Evolutionary conservation across 345 rosid species (phyloP).

Genomic region (Pistacia atlantica): DNA sequence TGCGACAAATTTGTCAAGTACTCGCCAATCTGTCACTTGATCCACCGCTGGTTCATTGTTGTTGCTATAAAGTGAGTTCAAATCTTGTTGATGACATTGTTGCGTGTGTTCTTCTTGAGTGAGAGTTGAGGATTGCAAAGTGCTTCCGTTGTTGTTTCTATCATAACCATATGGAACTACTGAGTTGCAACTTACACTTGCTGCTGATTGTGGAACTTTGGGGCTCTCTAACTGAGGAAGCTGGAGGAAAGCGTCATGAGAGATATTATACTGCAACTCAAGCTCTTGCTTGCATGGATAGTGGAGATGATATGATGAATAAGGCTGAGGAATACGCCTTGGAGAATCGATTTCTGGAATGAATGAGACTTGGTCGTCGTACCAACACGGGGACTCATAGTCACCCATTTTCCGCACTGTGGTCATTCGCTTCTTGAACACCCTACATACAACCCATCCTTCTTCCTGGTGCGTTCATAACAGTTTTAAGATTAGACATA

Average conservation of each 20-base stretch:
- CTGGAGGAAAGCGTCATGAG: slow-evolving; percentile 56
- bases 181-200: slow-evolving; percentile 48
- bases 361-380: slow-evolving; percentile 80
- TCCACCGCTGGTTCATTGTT: slow-evolving; percentile 59
- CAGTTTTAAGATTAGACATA: slow-evolving; percentile 8
- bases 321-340: slow-evolving; percentile 50
- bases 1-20: slow-evolving; percentile 93
- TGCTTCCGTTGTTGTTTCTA: slow-evolving; percentile 42
- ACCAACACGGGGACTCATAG: slow-evolving; percentile 76
- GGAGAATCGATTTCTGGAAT: slow-evolving; percentile 71
- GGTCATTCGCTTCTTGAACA: slow-evolving; percentile 83
- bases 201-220: slow-evolving; percentile 53
- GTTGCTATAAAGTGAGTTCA: slow-evolving; percentile 46
- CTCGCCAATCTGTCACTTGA: slow-evolving; percentile 93
- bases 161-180: slow-evolving; percentile 46
- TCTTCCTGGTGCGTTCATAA: slow-evolving; percentile 68
- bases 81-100: slow-evolving; percentile 48
- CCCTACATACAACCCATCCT: slow-evolving; percentile 98
- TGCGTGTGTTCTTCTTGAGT: slow-evolving; percentile 57
- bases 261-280: slow-evolving; percentile 54
- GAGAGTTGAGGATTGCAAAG: slow-evolving; percentile 59
- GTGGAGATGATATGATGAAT: slow-evolving; percentile 47
- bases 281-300: slow-evolving; percentile 86
- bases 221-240: slow-evolving; percentile 88
- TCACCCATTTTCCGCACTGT: slow-evolving; percentile 62